Evolutionary conservation across 176 grass and related monocot genomes (phyloP), one percentile per base, ranked within the genome.

Genomic region (Canna indica): DNA sequence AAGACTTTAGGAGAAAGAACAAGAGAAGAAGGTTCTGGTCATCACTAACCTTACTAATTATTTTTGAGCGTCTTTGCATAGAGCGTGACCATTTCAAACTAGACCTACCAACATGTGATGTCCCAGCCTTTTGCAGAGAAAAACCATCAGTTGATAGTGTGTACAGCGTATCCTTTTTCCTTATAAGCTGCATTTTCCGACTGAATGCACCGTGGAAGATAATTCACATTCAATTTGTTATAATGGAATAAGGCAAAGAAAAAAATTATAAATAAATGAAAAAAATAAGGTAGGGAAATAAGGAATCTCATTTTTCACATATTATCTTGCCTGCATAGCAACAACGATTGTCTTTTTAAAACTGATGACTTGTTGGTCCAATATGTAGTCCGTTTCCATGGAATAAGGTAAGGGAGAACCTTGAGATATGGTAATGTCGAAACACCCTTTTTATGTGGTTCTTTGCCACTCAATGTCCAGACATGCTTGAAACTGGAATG

Each of bases 81-180:
- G 94, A 93, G 75, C 94, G 83, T 71, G 89, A 93, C 94, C 94
- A 99, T 86, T 99, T 93, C 83, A 99, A 81, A 81, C 73, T 87
- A 69, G 82, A 85, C 53, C 78, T 78, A 48, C 82, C 75, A 73
- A 83, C 57, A 46, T 75, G 72, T 77, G 83, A 66, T 42, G 87
- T 75, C 2, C 80, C 86, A 90, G 84, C 76, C 87, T 99, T 99
- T 27, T 84, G 64, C 53, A 92, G 62, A 75, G 93, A 97, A 75
- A 90, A 97, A 44, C 93, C 93, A 74, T 85, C 65, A 87, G 74
- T 92, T 26, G 93, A 92, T 16, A 89, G 75, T 20, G 83, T 84
- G 82, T 97, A 97, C 54, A 87, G 74, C 20, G 48, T 85, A 81
- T 79, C 78, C 64, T 84, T 97, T 75, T 81, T 92, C 84, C 80